These are phyloP conservation scores for Penicillium simplicissimum DNA, from an alignment of 495 filamentous ascomycete genomes.

Conservation along the genomic window DNA sequence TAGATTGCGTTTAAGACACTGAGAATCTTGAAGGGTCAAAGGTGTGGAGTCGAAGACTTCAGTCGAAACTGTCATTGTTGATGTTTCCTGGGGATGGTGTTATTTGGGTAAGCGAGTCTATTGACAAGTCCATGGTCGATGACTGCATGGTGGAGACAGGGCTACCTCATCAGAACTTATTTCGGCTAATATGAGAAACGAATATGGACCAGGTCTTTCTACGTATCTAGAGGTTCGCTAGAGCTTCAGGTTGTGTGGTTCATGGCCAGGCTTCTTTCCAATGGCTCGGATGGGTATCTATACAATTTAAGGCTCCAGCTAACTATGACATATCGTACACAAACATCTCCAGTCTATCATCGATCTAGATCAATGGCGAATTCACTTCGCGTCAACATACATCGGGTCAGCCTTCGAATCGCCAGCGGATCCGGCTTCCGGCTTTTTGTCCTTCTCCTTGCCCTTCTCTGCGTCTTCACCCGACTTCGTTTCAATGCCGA, in stretches of 20 bases:
- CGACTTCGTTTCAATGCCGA: conserved; percentile 28
- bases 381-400: conserved; percentile 16
- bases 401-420: conserved; percentile 19
- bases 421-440: background rate
- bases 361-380: background rate
- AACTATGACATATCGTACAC: conserved; percentile 5
- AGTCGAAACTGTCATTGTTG: background rate
- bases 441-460: too few relatives aligned
- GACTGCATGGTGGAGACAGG: conserved; percentile 2
- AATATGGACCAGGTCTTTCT: background rate
- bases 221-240: background rate
- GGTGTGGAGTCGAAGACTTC: background rate
- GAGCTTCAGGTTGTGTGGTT: background rate
- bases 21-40: background rate
- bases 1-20: background rate
- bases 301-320: background rate
- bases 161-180: background rate
- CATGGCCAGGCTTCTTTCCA: background rate
- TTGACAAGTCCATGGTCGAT: background rate
- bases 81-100: background rate
- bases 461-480: background rate
- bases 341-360: background rate
- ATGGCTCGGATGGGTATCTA: conserved; percentile 1
- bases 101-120: background rate
- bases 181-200: background rate